Evolutionary conservation across 805 yeast species (phyloP), one percentile per base, ranked within the genome.

Genomic region (Yamadazyma scolyti): DNA sequence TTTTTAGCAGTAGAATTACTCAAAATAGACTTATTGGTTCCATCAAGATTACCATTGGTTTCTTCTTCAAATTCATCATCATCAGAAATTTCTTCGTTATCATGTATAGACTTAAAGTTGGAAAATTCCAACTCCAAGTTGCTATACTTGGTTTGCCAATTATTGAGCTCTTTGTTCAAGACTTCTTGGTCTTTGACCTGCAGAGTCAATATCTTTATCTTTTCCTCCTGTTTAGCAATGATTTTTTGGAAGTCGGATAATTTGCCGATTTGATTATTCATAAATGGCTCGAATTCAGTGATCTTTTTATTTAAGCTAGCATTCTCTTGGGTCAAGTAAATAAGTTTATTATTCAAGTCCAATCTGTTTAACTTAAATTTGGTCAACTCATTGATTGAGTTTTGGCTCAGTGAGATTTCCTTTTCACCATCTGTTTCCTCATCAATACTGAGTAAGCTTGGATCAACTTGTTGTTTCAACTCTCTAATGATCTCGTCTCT

Each of bases 261-360:
- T 33, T 77, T 76, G 7, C 70, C 52, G 33, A 79, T 61, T 45
- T 76, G 76, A 23, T 71, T 65, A 36, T 61, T 60, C 58, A 79
- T 66, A 28, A 77, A 58, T 3, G 77, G 69, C 44, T 78, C 76
- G 32, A 77, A 63, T 18, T 70, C 68, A 1, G 36, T 48, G 10
- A 71, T 37, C 39, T 71, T 71, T 9, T 61, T 58, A 21, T 56
- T 57, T 36, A 77, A 47, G 4, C 42, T 36, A 2, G 53, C 40
- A 37, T 75, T 75, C 37, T 78, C 78, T 22, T 68, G 55, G 25
- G 59, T 65, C 28, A 75, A 47, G 32, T 71, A 58, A 13, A 67
- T 50, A 30, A 75, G 43, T 37, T 64, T 68, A 38, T 71, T 64
- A 35, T 56, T 60, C 43, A 69, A 51, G 34, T 68, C 70, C 32